These are phyloP conservation scores for Talaromyces sp. DNA, from an alignment of 2,329 filamentous ascomycete genomes.

Conservation along the genomic window DNA sequence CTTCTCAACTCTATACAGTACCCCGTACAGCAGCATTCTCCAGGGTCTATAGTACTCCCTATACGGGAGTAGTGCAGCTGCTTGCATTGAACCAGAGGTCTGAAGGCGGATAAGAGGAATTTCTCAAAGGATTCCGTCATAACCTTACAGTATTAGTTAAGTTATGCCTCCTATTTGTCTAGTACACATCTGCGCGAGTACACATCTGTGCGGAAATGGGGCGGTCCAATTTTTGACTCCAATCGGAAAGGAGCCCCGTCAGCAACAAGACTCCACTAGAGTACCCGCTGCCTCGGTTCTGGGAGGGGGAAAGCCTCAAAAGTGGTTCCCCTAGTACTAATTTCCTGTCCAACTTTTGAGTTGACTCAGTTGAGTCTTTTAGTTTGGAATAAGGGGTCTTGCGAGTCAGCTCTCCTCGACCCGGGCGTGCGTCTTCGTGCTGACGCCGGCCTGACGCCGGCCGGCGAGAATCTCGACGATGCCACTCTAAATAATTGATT, in stretches of 20 bases:
- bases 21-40: too few relatives aligned
- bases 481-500: too few relatives aligned
- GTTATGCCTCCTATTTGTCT: too few relatives aligned
- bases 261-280: neutral
- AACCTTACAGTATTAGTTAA: too few relatives aligned
- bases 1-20: neutral
- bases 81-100: neutral
- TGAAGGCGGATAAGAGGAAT: neutral
- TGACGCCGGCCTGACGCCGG: neutral
- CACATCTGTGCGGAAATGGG: neutral
- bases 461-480: neutral
- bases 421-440: neutral
- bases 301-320: neutral
- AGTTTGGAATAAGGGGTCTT: too few relatives aligned
- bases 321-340: neutral
- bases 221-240: neutral
- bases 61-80: neutral
- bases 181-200: neutral
- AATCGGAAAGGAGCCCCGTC: neutral
- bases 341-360: neutral
- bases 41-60: too few relatives aligned
- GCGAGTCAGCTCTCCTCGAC: neutral
- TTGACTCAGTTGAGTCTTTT: neutral
- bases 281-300: neutral
- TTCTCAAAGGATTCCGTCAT: neutral